Evolutionary conservation across 345 rosid genomes (phyloP).

Genomic region (Eucalyptus leucophloia): DNA sequence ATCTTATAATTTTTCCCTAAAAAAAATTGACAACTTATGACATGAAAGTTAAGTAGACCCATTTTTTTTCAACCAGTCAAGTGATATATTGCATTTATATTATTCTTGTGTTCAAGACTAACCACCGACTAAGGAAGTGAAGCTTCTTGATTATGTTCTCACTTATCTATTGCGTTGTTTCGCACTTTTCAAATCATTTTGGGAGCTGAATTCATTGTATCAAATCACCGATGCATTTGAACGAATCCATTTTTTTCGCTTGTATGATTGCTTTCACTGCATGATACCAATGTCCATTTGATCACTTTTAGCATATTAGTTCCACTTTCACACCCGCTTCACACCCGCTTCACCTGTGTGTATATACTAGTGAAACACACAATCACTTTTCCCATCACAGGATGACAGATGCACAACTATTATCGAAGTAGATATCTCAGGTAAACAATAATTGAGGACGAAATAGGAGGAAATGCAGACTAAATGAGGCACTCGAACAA

Average conservation of each 20-base stretch:
- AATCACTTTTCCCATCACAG: background rate
- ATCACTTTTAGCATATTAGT: background rate
- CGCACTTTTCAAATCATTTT: background rate
- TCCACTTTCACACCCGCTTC: background rate
- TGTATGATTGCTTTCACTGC: background rate
- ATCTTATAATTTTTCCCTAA: background rate
- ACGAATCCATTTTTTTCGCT: background rate
- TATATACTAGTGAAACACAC: background rate
- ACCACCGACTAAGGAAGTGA: background rate
- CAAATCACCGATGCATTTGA: background rate
- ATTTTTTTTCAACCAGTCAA: background rate
- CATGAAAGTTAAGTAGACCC: background rate
- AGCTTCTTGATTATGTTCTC: background rate
- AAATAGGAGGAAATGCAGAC: background rate
- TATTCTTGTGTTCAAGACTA: background rate
- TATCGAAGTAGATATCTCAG: background rate
- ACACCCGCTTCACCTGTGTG: background rate
- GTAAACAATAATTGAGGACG: slow-evolving; percentile 7
- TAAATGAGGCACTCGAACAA: background rate
- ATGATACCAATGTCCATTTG: background rate
- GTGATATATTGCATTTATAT: background rate
- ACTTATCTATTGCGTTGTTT: background rate
- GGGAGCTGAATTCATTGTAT: background rate
- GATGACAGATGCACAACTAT: background rate
- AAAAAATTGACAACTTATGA: background rate